Evolutionary conservation across 805 yeast genomes (phyloP).

Genomic region (Tetrapisispora phaffii): DNA sequence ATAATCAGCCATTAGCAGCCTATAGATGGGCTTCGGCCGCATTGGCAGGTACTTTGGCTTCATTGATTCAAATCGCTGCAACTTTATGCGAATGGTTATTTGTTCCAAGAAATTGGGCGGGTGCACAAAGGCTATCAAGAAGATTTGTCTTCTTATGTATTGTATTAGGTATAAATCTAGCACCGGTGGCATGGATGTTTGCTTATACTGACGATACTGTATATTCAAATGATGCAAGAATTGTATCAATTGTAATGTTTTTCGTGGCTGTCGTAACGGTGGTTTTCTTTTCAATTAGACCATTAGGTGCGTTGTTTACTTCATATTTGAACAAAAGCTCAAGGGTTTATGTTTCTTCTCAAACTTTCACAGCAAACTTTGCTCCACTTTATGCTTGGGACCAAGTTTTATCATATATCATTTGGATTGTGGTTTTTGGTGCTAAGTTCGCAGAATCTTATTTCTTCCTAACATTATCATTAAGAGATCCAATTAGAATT

Average conservation of each 20-base stretch:
- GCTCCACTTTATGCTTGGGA: constrained; percentile 73
- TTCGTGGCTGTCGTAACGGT: constrained; percentile 78
- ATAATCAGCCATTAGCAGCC: constrained; percentile 79
- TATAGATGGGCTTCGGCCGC: constrained; percentile 90
- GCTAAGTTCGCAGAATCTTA: constrained; percentile 89
- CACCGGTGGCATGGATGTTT: constrained; percentile 77
- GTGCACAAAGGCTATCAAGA: constrained; percentile 91
- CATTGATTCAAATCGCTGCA: constrained; percentile 72
- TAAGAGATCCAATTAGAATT: constrained; percentile 90
- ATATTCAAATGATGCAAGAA: constrained; percentile 59
- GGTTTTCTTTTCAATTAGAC: constrained; percentile 84
- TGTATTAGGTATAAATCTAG: constrained; percentile 63
- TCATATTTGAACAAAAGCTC: constrained; percentile 82
- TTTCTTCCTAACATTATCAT: constrained; percentile 75
- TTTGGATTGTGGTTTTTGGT: constrained; percentile 80
- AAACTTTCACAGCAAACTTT: constrained; percentile 90
- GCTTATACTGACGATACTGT: constrained; percentile 62
- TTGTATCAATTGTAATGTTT: constrained; percentile 78
- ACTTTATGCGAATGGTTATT: constrained; percentile 89
- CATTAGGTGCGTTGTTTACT: constrained; percentile 91
- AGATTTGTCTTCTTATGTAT: constrained; percentile 66
- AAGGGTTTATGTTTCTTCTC: constrained; percentile 83
- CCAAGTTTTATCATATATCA: constrained; percentile 87
- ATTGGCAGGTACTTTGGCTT: constrained; percentile 84
- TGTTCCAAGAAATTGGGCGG: constrained; percentile 98